These are phyloP conservation scores for Neurospora sp. DNA, from an alignment of 495 filamentous ascomycete genomes.

Conservation along the genomic window DNA sequence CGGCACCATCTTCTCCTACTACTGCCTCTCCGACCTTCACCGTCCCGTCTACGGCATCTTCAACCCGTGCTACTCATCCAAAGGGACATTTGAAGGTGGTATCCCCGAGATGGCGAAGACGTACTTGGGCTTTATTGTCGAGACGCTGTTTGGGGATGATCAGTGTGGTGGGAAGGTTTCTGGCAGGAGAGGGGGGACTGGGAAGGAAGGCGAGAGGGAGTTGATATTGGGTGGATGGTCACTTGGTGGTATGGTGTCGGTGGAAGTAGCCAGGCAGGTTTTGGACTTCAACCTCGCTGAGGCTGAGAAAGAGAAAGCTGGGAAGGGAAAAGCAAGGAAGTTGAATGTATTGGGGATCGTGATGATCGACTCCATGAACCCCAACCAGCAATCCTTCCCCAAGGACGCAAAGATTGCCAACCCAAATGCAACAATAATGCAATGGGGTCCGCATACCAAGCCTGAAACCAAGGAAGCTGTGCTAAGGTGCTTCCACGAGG, in stretches of 20 bases:
- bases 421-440: neutral
- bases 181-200: too few species aligned
- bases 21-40: constrained; percentile 22
- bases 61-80: constrained; percentile 26
- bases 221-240: constrained; percentile 32
- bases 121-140: constrained; percentile 22
- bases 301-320: neutral
- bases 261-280: constrained; percentile 28
- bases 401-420: neutral
- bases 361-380: constrained; percentile 35
- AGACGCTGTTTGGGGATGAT: constrained; percentile 5
- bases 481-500: constrained; percentile 25
- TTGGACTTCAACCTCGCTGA: constrained; percentile 7
- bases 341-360: constrained; percentile 30
- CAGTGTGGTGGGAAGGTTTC: constrained; percentile 15
- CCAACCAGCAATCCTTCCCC: neutral
- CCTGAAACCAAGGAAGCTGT: constrained; percentile 27
- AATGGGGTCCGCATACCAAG: constrained; percentile 22
- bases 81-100: constrained; percentile 18
- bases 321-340: neutral
- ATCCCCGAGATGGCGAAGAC: constrained; percentile 25
- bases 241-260: constrained; percentile 29
- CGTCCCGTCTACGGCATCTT: constrained; percentile 27
- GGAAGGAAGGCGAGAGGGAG: neutral
- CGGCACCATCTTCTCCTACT: constrained; percentile 31